Percentiles rank a stretch among this genome's conserved stretches.
Conservation (phyloP, 345 rosid species). For the Limnanthes douglasii region DNA sequence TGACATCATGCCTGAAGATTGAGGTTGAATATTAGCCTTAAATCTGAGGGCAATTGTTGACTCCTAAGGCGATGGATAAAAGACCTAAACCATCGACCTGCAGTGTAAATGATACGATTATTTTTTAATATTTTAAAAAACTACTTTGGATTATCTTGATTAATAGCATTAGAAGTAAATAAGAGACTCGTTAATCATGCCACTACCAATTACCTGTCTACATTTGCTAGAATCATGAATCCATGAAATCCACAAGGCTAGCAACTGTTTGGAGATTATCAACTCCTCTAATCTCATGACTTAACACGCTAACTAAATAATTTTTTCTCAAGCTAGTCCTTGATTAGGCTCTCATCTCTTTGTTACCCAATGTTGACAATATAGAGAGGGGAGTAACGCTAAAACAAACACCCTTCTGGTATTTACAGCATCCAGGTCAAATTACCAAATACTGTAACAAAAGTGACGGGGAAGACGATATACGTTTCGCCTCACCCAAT, state of each 20-base stretch:
- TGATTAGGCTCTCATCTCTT: neutral
- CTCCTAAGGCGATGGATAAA: conserved; percentile 29
- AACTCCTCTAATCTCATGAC: neutral
- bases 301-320: neutral
- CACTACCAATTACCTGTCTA: no score
- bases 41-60: conserved; percentile 30
- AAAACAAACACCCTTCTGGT: no score
- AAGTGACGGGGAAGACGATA: no score
- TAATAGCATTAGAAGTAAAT: conserved; percentile 9
- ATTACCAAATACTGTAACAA: no score
- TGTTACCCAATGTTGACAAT: neutral
- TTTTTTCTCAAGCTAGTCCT: conserved; percentile 4
- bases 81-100: conserved; percentile 37
- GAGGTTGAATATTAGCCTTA: conserved; percentile 32
- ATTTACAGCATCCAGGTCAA: no score
- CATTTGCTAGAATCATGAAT: no score
- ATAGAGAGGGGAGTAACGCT: no score
- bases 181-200: conserved; percentile 4
- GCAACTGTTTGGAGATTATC: neutral
- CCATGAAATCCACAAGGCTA: no score
- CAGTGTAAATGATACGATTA: conserved; percentile 23
- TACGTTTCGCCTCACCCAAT: no score
- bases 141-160: conserved; percentile 14
- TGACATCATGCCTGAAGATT: conserved; percentile 32
- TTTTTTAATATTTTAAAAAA: conserved; percentile 15